Evolutionary conservation across 306 rosid species (phyloP).

Genomic region (Bauhinia variegata): DNA sequence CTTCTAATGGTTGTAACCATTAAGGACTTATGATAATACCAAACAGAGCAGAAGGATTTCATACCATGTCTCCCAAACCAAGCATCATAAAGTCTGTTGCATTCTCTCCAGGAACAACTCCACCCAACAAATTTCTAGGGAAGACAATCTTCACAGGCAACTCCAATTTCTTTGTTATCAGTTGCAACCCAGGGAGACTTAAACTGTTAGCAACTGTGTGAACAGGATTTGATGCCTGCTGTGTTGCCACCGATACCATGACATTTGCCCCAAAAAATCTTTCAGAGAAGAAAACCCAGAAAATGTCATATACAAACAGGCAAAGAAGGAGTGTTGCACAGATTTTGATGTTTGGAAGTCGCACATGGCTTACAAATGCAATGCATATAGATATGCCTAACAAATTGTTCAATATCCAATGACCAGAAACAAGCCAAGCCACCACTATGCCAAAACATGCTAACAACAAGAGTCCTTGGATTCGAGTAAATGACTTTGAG

Average conservation of each 20-base stretch:
- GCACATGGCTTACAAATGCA: constrained; percentile 98
- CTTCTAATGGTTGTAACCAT: constrained; percentile 11
- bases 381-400: constrained; percentile 93
- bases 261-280: constrained; percentile 97
- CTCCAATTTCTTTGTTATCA: constrained; percentile 93
- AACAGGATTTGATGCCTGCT: constrained; percentile 93
- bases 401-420: constrained; percentile 90
- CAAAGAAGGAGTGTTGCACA: constrained; percentile 96
- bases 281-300: constrained; percentile 98
- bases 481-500: constrained; percentile 83
- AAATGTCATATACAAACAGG: constrained; percentile 87
- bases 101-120: constrained; percentile 72
- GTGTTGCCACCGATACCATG: constrained; percentile 98
- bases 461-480: constrained; percentile 70
- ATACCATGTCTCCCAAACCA: constrained; percentile 98
- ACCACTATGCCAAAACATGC: constrained; percentile 64
- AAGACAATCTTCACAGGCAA: constrained; percentile 97
- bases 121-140: constrained; percentile 86
- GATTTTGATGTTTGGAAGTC: constrained; percentile 88
- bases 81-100: constrained; percentile 97
- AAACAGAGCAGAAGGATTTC: constrained; percentile 31
- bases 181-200: constrained; percentile 92
- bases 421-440: constrained; percentile 96
- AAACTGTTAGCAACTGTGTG: constrained; percentile 96
- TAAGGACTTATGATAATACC: not conserved